phyloP scores from a whole-genome alignment of 2,329 filamentous ascomycete genomes.

The Magnaporthiopsis rhizophila region DNA sequence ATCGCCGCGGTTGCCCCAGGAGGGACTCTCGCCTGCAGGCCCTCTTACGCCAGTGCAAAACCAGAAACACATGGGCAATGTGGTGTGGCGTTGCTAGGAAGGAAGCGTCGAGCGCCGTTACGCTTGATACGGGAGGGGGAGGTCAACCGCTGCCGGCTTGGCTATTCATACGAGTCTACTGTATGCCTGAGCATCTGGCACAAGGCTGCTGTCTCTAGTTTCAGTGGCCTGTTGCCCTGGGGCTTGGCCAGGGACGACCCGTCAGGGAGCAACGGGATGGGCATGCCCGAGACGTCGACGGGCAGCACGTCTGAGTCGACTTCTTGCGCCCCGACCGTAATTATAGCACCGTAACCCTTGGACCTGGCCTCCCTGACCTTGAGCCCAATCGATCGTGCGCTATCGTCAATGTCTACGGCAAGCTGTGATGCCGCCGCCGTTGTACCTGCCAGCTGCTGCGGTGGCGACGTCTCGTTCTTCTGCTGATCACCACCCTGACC shows the following conservation, averaged over 20 bases:
- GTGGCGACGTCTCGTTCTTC: slow-evolving; percentile 23
- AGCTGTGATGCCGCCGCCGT: slow-evolving; percentile 46
- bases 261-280: neutral
- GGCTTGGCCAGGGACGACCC: neutral
- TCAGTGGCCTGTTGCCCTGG: slow-evolving; percentile 9
- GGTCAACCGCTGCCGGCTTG: slow-evolving; percentile 1
- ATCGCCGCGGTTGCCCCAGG: too few species aligned
- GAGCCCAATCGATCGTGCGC: slow-evolving; percentile 51
- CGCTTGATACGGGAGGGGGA: neutral
- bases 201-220: slow-evolving; percentile 35
- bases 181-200: slow-evolving; percentile 36
- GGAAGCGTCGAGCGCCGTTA: neutral
- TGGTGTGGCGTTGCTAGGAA: neutral
- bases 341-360: slow-evolving; percentile 65
- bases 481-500: slow-evolving; percentile 19
- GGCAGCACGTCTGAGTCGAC: slow-evolving; percentile 49
- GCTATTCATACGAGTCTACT: slow-evolving; percentile 40
- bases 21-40: neutral
- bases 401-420: slow-evolving; percentile 62
- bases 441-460: slow-evolving; percentile 21
- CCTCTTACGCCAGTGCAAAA: neutral
- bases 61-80: neutral
- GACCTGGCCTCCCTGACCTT: slow-evolving; percentile 66
- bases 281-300: slow-evolving; percentile 28
- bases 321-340: slow-evolving; percentile 63